Percentiles rank a stretch among this genome's conserved stretches.
Conservation (phyloP, 139 green algal genomes). For the Chlamydomonas urium region DNA sequence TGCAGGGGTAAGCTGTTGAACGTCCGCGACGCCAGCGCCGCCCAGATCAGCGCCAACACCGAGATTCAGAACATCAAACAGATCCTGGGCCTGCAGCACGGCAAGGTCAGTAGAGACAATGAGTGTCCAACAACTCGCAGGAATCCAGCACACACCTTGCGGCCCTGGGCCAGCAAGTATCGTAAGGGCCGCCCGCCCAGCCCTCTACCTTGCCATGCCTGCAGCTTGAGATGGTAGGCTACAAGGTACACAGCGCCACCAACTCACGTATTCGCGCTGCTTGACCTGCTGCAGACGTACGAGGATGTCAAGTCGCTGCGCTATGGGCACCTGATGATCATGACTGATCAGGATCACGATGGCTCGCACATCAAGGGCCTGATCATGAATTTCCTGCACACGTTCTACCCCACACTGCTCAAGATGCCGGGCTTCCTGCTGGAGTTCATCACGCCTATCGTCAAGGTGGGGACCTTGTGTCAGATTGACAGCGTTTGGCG, state of each 20-base stretch:
- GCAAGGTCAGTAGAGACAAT: slow-evolving; percentile 68
- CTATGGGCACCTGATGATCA: slow-evolving; percentile 99
- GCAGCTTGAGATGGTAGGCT: background rate
- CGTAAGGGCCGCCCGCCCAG: no score
- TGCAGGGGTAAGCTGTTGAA: slow-evolving; percentile 97
- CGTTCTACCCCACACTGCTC: slow-evolving; percentile 95
- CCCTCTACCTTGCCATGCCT: background rate
- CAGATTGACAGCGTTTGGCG: no score
- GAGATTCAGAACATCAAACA: slow-evolving; percentile 99
- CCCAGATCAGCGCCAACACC: slow-evolving; percentile 86
- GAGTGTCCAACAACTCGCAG: no score
- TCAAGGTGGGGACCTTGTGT: slow-evolving; percentile 91
- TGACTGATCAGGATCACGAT: slow-evolving; percentile 99
- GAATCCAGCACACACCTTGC: no score
- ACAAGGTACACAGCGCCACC: background rate
- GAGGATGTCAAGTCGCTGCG: slow-evolving; percentile 85
- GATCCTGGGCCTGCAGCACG: slow-evolving; percentile 97
- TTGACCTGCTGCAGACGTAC: slow-evolving; percentile 71
- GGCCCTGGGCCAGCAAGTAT: no score
- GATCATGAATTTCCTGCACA: slow-evolving; percentile 99
- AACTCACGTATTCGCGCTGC: background rate
- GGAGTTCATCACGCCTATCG: slow-evolving; percentile 99
- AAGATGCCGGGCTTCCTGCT: slow-evolving; percentile 91
- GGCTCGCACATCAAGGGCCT: slow-evolving; percentile 99
- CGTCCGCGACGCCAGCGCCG: slow-evolving; percentile 87